Evolutionary conservation across 2,329 filamentous ascomycete genomes (phyloP), one percentile per base, ranked within the genome.

Genomic region (Exophiala calicioides): DNA sequence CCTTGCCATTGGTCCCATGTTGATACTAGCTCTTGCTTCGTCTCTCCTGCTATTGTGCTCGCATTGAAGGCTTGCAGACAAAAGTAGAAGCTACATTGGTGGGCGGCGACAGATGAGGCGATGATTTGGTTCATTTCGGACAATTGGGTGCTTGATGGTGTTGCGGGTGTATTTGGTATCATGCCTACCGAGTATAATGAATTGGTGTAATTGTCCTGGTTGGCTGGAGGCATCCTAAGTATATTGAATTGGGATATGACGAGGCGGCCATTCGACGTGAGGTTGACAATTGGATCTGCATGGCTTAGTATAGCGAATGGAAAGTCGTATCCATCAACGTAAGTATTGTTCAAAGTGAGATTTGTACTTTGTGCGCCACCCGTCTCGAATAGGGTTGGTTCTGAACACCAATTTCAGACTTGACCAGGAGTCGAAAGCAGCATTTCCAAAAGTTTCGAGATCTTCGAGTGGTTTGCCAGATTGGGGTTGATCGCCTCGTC

Each of bases 1-100:
- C n/a, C n/a, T n/a, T n/a, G n/a, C n/a, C n/a, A 33, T 15, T 33
- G 30, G 16, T 33, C 30, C 30, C 30, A 33, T 15, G 30, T 33
- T 6, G n/a, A 15, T 15, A 6, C 7, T 7, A 15, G 7, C 6
- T 6, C 6, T 15, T 15, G 7, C n/a, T 15, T 33, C 7, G 30
- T 15, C 6, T 9, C 6, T 9, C 30, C 30, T n/a, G 30, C 30
- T 15, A 15, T 33, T 6, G 13, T 15, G n/a, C 16, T 33, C 30
- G 30, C 30, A 9, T 33, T 15, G 13, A 33, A 33, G 13, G 7
- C 30, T 15, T 33, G 6, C 10, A 33, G n/a, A 15, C 30, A 33
- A 15, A 33, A 33, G 13, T 33, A 33, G 6, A 33, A 6, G 13
- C 30, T 33, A 15, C 30, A 33, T 9, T 6, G n/a, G 6, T 33